Evolutionary conservation across 139 green algal genomes (phyloP).

Genomic region (Coelastrella sp.): DNA sequence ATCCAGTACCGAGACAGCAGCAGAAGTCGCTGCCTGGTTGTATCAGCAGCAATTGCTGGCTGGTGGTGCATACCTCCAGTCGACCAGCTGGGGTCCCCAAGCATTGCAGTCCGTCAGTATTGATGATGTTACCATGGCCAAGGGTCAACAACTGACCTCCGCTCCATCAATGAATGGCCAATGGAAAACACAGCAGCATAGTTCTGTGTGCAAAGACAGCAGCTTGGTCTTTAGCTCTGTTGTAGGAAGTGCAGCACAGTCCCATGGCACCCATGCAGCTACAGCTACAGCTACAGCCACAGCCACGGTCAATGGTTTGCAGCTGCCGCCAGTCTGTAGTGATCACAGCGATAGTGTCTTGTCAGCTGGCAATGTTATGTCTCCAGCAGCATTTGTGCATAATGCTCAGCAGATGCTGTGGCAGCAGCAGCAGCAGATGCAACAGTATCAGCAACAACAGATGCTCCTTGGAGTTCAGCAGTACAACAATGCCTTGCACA

Average conservation of each 20-base stretch:
- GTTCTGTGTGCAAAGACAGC: neutral
- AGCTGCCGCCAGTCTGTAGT: neutral
- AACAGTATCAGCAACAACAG: conserved; percentile 18
- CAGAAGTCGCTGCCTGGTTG: no score
- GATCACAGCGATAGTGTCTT: neutral
- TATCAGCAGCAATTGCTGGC: no score
- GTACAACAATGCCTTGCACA: neutral
- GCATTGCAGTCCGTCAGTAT: no score
- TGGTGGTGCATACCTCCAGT: no score
- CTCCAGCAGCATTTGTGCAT: conserved; percentile 26
- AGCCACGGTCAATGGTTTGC: neutral
- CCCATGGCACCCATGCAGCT: neutral
- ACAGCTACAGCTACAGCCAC: conserved; percentile 2
- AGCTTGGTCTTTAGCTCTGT: neutral
- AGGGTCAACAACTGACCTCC: neutral
- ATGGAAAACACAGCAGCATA: neutral
- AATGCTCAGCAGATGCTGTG: conserved; percentile 37
- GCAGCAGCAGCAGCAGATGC: conserved; percentile 28
- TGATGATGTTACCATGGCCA: neutral
- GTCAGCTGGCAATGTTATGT: neutral
- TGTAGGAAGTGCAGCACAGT: neutral
- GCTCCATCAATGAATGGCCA: neutral
- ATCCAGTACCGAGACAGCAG: no score
- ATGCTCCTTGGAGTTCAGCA: neutral
- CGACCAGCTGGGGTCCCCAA: no score